Conservation (phyloP, 163 green algal species). For the Prototheca wickerhamii region DNA sequence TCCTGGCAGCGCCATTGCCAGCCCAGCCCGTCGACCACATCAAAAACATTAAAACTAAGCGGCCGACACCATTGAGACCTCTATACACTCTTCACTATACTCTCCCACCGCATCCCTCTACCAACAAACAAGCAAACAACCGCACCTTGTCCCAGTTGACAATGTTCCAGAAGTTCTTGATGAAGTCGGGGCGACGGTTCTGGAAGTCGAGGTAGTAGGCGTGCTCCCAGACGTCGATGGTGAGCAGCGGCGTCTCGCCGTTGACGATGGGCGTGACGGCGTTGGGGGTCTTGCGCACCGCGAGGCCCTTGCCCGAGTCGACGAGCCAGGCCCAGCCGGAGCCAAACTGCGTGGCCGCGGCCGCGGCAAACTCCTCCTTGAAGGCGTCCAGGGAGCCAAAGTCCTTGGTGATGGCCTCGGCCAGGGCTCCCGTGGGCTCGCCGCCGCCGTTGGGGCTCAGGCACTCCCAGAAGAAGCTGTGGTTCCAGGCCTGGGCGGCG, state of each 20-base stretch:
- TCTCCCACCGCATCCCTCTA: too few species aligned
- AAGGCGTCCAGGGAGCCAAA: slow-evolving; percentile 52
- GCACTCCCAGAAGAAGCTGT: slow-evolving; percentile 91
- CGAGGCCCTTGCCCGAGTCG: slow-evolving; percentile 22
- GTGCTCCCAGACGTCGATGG: slow-evolving; percentile 64
- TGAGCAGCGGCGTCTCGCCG: slow-evolving; percentile 48
- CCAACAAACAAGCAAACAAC: too few species aligned
- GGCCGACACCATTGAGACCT: too few species aligned
- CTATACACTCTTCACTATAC: too few species aligned
- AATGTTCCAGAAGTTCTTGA: slow-evolving; percentile 18
- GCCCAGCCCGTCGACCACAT: too few species aligned
- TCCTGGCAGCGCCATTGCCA: too few species aligned
- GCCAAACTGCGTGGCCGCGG: slow-evolving; percentile 49
- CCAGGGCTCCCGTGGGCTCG: slow-evolving; percentile 31
- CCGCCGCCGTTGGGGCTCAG: slow-evolving; percentile 64
- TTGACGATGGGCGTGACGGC: slow-evolving; percentile 47
- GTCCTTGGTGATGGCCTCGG: slow-evolving; percentile 40
- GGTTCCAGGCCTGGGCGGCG: slow-evolving; percentile 85
- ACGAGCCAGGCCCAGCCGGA: slow-evolving; percentile 52
- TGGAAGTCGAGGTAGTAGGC: slow-evolving; percentile 39
- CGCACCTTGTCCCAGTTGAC: slow-evolving; percentile 24
- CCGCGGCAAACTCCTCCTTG: slow-evolving; percentile 45
- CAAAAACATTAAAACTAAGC: too few species aligned
- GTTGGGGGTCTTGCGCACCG: slow-evolving; percentile 61
- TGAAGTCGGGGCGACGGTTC: slow-evolving; percentile 29